Evolutionary conservation across 83 land plant species (phyloP), one percentile per base, ranked within the genome.

Genomic region (Picea mariana): DNA sequence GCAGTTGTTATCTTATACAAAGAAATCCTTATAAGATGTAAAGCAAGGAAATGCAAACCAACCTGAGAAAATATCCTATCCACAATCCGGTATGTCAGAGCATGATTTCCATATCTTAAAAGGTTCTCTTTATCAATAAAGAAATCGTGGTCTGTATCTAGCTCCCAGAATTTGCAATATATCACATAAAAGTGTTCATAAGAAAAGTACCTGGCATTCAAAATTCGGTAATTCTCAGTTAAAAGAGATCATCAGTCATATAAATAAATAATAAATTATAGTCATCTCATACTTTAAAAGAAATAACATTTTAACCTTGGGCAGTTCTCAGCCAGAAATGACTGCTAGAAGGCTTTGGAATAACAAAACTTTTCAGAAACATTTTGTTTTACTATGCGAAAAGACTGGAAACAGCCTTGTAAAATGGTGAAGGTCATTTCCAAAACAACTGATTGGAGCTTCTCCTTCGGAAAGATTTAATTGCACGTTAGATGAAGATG

Each of bases 81-180:
- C 61, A 97, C 98, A 78, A 97, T 97, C 80, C 98, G 87, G 86
- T 93, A 97, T 9, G 99, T 97, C 77, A 97, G 95, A 60, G 99
- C 93, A 87, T 92, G 99, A 82, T 95, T 97, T 24, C 99, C 99
- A 87, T 97, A 97, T 89, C 95, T 90, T 61, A 97, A 87, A 26
- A 97, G 96, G 78, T 97, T 97, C 83, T 95, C 98, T 81, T 92
- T 95, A 80, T 97, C 99, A 47, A 97, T 97, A 77, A 92, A 80
- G 83, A 97, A 97, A 78, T 97, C 99, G 81, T 95, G 99, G 85
- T 97, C 99, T 59, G 94, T 91, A 82, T 97, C 99, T 21, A 97
- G 92, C 89, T 97, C 99, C 99, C 99, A 97, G 84, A 97, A 97
- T 85, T 97, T 97, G 92, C 99, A 97, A 85, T 97, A 97, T 81